Evolutionary conservation across 148 eudicot species (phyloP), one percentile per base, ranked within the genome.

Genomic region (Heliosperma pusillum): DNA sequence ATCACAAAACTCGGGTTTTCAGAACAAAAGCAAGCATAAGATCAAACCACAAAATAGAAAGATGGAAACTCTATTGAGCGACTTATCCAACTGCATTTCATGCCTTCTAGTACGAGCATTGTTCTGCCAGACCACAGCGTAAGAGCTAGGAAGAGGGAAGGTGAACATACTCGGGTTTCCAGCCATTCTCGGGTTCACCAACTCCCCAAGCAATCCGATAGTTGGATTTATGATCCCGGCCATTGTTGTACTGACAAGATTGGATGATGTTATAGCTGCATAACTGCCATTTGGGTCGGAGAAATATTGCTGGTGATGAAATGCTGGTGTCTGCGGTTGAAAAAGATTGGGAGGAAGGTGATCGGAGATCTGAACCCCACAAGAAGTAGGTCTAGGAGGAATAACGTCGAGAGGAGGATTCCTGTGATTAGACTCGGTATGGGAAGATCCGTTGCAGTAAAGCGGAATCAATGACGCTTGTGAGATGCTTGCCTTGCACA

Each of bases 401-500:
- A 90, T 74, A 69, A 69, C 26, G 47, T 79, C 76, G 36, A 71
- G 83, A 10, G 72, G 82, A 68, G 80, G 84, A 62, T 72, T 84
- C 72, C 68, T 80, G 45, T 21, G 6, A n/a, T 79, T 82, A 15
- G 85, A 65, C 30, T 83, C 87, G 9, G 83, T 61, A 19, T 70
- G 53, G 47, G 90, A 76, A 69, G 80, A 72, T 26, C 90, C 86
- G 9, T 96, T 88, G 24, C 93, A 89, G 50, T 89, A 88, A 13
- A 93, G 83, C 3, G 98, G 98, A 68, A 93, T 86, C 44, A 93
- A 64, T 5, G 93, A 83, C 17, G 91, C 68, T 52, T 78, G 74
- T n/a, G 97, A 87, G 65, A 93, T 86, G 74, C 72, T 69, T 19
- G 93, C 82, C 64, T 93, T 93, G 76, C 98, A 93, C 53, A 93